These are phyloP conservation scores for Fusarium sp. DNA, from an alignment of 2,329 filamentous ascomycete species.

Conservation along the genomic window DNA sequence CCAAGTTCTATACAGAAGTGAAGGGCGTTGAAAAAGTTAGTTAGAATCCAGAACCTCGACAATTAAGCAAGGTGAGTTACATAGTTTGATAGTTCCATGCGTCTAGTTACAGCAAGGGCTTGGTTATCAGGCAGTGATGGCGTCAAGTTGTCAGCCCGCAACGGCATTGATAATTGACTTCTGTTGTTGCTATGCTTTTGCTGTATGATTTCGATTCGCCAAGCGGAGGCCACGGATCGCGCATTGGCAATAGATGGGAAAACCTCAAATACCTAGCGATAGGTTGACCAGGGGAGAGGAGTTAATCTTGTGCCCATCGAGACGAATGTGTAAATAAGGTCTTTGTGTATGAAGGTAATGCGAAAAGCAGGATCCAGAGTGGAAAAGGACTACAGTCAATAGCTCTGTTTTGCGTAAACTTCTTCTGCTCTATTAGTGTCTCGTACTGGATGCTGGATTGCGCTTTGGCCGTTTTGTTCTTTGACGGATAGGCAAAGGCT, in stretches of 20 bases:
- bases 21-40: background rate
- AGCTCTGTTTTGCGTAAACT: background rate
- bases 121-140: no score
- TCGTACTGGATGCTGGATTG: background rate
- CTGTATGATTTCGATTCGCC: background rate
- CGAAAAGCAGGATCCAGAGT: conserved; percentile 4
- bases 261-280: no score
- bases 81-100: no score
- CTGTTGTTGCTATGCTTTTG: background rate
- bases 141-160: background rate
- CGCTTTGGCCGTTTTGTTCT: background rate
- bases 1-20: background rate
- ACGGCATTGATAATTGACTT: background rate
- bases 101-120: no score
- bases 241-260: background rate
- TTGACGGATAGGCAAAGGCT: background rate
- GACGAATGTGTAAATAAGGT: background rate
- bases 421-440: background rate
- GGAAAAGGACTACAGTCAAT: background rate
- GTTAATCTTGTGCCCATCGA: background rate
- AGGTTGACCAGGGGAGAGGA: background rate
- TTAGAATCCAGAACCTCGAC: background rate
- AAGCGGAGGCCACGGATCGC: conserved; percentile 5
- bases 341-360: conserved; percentile 2
- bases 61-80: no score